Base-by-base conservation (phyloP, 305 asterid species). In the Ilex paraguariensis region DNA sequence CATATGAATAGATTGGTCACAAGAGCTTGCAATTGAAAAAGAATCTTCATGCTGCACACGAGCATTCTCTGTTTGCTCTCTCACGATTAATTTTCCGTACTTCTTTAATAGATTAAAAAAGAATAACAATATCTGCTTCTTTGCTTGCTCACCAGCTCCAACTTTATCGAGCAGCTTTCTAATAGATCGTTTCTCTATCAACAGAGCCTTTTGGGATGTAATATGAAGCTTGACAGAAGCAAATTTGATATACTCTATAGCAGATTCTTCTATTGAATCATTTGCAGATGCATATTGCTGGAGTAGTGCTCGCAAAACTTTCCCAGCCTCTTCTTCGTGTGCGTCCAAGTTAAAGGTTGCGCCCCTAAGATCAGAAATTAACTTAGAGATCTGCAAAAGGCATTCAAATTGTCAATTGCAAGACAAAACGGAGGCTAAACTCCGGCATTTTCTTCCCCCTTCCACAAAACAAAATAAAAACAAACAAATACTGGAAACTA, bases 271-370 rank as follows among this genome's bases (percentile, higher is more conserved):
- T 0, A 61, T 70, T 39, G 84, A 79, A 69, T 79, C 78, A 6
- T 65, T 64, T 57, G 83, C 64, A 40, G 92, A 76, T 50, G 77
- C 75, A 54, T 71, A 84, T 63, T 67, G 66, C 52, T 64, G 90
- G 56, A 92, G 87, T 78, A 92, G 65, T 67, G 81, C 81, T 56
- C 71, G 79, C 54, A 92, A 68, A 42, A 80, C 64, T 71, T 67
- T 81, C 45, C 93, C 89, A 21, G 95, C 97, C 66, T 87, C 96
- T 75, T 66, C 87, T 64, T 87, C 97, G 7, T 80, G 65, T 52
- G 93, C 87, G 59, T 92, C 95, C 85, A 89, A 74, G 69, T 67
- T 66, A 73, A 89, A 84, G 14, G 73, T 49, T 32, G 77, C 73
- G 63, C 62, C 72, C 71, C 82, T 75, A 42, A 87, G 81, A 73